Evolutionary conservation across 495 filamentous ascomycete species (phyloP).

Genomic region (Penicillium psychrofluorescens): DNA sequence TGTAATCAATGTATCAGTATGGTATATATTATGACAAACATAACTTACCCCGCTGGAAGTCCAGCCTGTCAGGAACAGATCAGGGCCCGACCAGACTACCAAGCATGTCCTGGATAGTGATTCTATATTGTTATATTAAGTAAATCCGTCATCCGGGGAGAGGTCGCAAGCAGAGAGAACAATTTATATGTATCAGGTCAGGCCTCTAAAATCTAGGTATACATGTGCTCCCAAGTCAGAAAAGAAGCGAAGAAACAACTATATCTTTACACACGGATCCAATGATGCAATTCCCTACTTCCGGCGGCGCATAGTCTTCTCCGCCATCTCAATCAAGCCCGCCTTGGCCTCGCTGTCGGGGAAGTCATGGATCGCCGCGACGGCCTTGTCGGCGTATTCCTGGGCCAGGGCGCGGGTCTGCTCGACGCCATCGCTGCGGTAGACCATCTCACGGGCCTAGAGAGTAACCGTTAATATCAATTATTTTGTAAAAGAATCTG

Average conservation of each 20-base stretch:
- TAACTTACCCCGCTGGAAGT: no score
- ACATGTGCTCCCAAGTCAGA: constrained; percentile 14
- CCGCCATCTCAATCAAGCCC: constrained; percentile 86
- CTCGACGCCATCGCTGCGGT: constrained; percentile 76
- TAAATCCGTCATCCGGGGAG: no score
- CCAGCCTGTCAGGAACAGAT: no score
- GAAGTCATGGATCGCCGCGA: constrained; percentile 70
- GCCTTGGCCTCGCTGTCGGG: constrained; percentile 89
- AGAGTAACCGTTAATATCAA: constrained; percentile 3
- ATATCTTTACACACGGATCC: constrained; percentile 18
- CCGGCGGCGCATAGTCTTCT: constrained; percentile 81
- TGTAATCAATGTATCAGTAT: neutral
- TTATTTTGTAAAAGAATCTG: neutral
- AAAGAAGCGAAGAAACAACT: constrained; percentile 4
- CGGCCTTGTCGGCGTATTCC: constrained; percentile 84
- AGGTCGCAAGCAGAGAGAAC: neutral
- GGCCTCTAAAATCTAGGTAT: constrained; percentile 8
- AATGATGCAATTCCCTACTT: constrained; percentile 48
- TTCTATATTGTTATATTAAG: no score
- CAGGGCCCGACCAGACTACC: no score
- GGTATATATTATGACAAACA: neutral
- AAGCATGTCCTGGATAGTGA: no score
- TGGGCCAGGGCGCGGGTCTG: constrained; percentile 84
- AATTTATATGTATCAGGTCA: neutral
- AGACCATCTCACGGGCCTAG: constrained; percentile 79